Base-by-base conservation (phyloP, 2,329 filamentous ascomycete species). In the Trematosphaeria pertusa region DNA sequence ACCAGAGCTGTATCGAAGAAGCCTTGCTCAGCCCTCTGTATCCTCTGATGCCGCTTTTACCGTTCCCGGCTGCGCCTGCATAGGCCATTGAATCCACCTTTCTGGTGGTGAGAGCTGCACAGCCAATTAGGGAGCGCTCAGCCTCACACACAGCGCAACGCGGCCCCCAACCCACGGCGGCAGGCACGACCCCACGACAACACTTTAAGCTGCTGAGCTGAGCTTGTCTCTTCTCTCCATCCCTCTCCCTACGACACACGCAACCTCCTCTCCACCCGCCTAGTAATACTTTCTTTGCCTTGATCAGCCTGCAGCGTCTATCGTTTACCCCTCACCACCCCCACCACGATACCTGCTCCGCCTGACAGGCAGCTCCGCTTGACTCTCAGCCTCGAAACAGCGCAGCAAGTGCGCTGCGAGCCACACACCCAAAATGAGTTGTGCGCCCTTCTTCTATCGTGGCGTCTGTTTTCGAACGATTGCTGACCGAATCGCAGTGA, bases 401-500 rank as follows among this genome's bases (percentile, higher is more conserved):
- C 62, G 42, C 61, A 57, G 60, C 62, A 7, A 61, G 60, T 52
- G 37, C 52, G 56, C 65, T 61, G 64, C 59, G 49, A 52, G 37
- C 39, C 43, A 48, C 48, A 59, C 51, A 55, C 52, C 49, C 59
- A 69, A 37, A 54, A 72, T 72, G 69, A 71, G 69, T 71, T 56
- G 61, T 62, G 42, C 43, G 60, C 55, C 51, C 43, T 38, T 49
- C 33, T 37, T 38, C 33, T 43, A 35, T 35, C 35, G 26, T 14
- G 20, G n/a, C 26, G 15, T 36, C 22, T 33, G 33, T 24, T n/a
- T n/a, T 34, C 43, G 47, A 47, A 57, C 59, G 60, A 39, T 61
- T 32, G 14, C 48, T 50, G 26, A 50, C 48, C 44, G 37, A 35
- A 36, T 48, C 12, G 34, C 64, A 96, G 91, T 96, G 78, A 79